phyloP scores from a whole-genome alignment of 208 protist genomes.

The Wallacemonas rigidus region DNA sequence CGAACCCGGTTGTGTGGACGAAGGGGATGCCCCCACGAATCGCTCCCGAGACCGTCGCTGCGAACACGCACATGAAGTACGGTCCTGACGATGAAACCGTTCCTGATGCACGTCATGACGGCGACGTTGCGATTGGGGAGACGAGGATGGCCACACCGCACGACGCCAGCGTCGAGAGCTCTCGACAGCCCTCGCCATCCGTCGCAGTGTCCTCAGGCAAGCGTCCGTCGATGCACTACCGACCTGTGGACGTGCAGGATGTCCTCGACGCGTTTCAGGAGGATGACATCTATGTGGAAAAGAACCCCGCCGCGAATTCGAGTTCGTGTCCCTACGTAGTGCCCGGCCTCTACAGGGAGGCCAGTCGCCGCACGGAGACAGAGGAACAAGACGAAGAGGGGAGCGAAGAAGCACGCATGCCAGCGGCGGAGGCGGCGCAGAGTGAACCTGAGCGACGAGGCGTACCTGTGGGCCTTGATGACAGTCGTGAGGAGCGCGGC shows the following conservation, averaged over 20 bases:
- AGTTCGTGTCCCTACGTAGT: not conserved
- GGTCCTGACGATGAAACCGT: not conserved
- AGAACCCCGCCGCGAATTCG: not conserved
- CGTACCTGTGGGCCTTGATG: not conserved
- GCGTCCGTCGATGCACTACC: slow-evolving; percentile 12
- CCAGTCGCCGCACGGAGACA: too few relatives aligned
- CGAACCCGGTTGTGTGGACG: slow-evolving; percentile 5
- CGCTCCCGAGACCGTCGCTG: not conserved
- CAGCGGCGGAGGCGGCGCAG: too few relatives aligned
- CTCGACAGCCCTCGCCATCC: not conserved
- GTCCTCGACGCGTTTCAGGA: slow-evolving; percentile 1
- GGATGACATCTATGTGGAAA: not conserved
- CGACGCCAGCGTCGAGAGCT: not conserved
- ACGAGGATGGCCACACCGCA: too few relatives aligned
- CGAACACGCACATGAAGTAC: not conserved
- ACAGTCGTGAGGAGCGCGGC: not conserved
- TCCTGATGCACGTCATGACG: not conserved
- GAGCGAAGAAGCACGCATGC: too few relatives aligned
- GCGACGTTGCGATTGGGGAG: too few relatives aligned
- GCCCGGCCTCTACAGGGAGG: too few relatives aligned
- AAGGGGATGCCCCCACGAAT: not conserved
- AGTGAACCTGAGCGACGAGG: too few relatives aligned
- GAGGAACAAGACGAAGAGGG: too few relatives aligned
- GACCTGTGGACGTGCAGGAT: not conserved
- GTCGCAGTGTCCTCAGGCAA: not conserved